Conservation (phyloP, 768 basidiomycete genomes). For the Clitopilus hobsonii region DNA sequence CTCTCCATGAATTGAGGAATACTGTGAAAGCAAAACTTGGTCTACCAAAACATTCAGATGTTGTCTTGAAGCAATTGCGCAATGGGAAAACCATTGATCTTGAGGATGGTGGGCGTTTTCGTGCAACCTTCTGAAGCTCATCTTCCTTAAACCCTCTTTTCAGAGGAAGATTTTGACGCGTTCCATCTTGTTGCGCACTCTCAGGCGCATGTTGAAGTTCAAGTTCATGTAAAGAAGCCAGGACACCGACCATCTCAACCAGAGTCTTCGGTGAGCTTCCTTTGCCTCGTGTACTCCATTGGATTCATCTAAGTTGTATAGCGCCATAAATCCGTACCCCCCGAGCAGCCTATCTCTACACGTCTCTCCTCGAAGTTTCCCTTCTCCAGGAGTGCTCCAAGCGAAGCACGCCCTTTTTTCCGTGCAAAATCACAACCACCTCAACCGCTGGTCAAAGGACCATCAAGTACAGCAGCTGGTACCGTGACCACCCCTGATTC, state of each 20-base stretch:
- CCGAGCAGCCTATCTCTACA: background rate
- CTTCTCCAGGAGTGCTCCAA: background rate
- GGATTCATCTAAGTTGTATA: background rate
- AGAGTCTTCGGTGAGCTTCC: background rate
- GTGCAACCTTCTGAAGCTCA: background rate
- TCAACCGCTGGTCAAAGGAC: background rate
- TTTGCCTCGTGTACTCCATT: background rate
- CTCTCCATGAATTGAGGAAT: conserved; percentile 52
- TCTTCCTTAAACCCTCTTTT: background rate
- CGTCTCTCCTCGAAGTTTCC: too few relatives aligned
- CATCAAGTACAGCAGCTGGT: background rate
- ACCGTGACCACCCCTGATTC: background rate
- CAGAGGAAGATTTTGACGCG: conserved; percentile 80
- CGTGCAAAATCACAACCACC: background rate
- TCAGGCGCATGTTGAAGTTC: conserved; percentile 26
- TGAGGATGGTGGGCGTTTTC: conserved; percentile 61
- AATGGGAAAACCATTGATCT: conserved; percentile 53
- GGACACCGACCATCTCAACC: background rate
- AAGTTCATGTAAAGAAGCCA: conserved; percentile 20
- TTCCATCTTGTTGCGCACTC: conserved; percentile 46
- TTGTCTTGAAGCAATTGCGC: conserved; percentile 49
- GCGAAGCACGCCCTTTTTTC: background rate
- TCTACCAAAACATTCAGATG: conserved; percentile 29
- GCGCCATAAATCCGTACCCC: background rate
- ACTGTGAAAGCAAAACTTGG: conserved; percentile 61